phyloP scores from a whole-genome alignment of 2,329 filamentous ascomycete genomes.

The Aspergillus unguis region DNA sequence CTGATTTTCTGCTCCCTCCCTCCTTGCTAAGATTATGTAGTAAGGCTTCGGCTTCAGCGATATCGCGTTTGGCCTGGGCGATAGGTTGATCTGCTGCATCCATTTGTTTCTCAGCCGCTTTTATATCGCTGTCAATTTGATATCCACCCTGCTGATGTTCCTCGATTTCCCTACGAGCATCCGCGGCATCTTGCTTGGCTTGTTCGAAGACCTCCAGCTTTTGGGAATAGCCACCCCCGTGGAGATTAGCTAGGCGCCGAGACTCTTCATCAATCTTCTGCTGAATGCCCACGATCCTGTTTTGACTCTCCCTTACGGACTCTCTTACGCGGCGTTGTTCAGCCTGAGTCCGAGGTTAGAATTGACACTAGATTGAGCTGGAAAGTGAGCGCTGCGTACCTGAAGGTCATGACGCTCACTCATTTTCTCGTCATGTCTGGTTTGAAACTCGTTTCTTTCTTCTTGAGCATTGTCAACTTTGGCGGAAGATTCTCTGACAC shows the following conservation, averaged over 20 bases:
- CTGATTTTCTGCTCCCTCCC: constrained; percentile 58
- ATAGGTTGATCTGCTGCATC: constrained; percentile 24
- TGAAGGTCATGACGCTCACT: constrained; percentile 55
- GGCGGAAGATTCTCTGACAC: constrained; percentile 44
- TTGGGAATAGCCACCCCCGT: constrained; percentile 65
- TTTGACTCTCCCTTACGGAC: constrained; percentile 54
- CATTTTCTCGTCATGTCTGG: constrained; percentile 53
- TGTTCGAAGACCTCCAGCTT: constrained; percentile 60
- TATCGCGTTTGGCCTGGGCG: constrained; percentile 52
- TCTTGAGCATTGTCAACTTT: constrained; percentile 44
- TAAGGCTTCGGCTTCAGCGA: constrained; percentile 50
- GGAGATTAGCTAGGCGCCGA: constrained; percentile 61
- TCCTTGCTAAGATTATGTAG: constrained; percentile 55
- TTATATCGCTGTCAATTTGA: constrained; percentile 35
- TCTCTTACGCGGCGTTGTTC: constrained; percentile 65
- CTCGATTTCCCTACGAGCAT: constrained; percentile 44
- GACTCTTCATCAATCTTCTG: constrained; percentile 48
- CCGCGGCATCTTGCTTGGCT: constrained; percentile 51
- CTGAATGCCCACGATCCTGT: constrained; percentile 40
- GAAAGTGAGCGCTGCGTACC: constrained; percentile 21
- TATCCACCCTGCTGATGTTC: constrained; percentile 39
- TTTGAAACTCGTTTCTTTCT: constrained; percentile 50
- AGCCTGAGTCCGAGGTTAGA: constrained; percentile 42
- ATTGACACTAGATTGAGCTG: background rate
- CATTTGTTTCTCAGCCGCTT: constrained; percentile 33